Evolutionary conservation across 164 flowering plant genomes (phyloP), one percentile per base, ranked within the genome.

Genomic region (Brasenia schreberi): DNA sequence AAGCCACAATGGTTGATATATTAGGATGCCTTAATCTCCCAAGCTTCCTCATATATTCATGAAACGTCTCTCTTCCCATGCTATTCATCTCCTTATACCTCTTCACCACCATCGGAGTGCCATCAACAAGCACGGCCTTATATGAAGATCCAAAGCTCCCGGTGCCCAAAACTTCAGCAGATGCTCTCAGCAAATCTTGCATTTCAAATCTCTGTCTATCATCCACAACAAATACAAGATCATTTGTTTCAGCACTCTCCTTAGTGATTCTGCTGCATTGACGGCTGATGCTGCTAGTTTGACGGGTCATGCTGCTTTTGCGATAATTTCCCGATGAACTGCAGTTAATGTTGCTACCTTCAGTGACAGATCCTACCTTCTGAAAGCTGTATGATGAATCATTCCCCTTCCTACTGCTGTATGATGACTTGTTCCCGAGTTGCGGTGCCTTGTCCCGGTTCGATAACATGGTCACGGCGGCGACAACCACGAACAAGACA

Each of bases 81-180:
- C 82, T 84, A 64, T 84, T 93, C 98, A 93, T 88, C 42, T 86
- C 82, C 70, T 72, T 85, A 72, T 76, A 88, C 73, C 97, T 86
- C 82, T 90, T 90, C 27, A 93, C 97, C 49, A 88, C 96, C 75
- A 86, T 60, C 17, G 77, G 66, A 5, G 73, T 64, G 9, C 95
- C 96, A 67, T 49, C 72, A 27, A 60, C 7, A n/a, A 92, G 72
- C 5, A 70, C 76, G 0, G 98, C 96, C 79, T 88, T 90, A 66
- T 89, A 92, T 7, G 93, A 81, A 14, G 92, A 77, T 10, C 93
- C 94, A 27, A 89, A 85, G 66, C 72, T 74, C 5, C 96, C 95
- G 61, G 87, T 87, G 0, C 98, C 96, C 68, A 92, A 62, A 10
- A 86, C 78, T 67, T 87, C 92, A 12, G 97, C 97, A 0, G 96